Evolutionary conservation across 169 alveolate species (phyloP).

Genomic region (Plasmodium cynomolgi): DNA sequence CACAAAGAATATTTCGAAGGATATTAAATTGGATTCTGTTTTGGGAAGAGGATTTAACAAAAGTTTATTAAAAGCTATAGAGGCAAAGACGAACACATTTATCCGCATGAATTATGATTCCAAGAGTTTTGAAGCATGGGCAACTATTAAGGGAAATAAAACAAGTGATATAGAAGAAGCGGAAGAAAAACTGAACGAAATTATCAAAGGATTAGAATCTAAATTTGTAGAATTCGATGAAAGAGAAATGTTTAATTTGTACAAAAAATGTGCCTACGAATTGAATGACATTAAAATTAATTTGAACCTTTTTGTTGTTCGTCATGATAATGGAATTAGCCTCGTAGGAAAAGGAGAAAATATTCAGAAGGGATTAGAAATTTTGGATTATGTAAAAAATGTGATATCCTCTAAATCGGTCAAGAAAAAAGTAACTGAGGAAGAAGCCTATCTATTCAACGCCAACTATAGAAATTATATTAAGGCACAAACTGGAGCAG

Average conservation of each 20-base stretch:
- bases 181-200: constrained; percentile 45
- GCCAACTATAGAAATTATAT: constrained; percentile 50
- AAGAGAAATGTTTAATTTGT: constrained; percentile 44
- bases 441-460: constrained; percentile 54
- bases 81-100: constrained; percentile 32
- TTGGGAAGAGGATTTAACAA: constrained; percentile 62
- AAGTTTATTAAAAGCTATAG: constrained; percentile 42
- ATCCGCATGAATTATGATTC: constrained; percentile 62
- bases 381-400: constrained; percentile 50
- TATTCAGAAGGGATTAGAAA: constrained; percentile 43
- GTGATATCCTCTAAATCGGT: constrained; percentile 32
- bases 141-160: constrained; percentile 54
- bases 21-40: constrained; percentile 41
- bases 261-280: constrained; percentile 59
- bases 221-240: constrained; percentile 44
- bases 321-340: constrained; percentile 64
- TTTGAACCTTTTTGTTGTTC: constrained; percentile 40
- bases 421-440: constrained; percentile 57
- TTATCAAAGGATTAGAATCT: constrained; percentile 13
- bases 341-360: constrained; percentile 47
- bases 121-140: constrained; percentile 49
- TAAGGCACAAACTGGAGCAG: constrained; percentile 63
- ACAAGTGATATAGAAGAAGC: constrained; percentile 54
- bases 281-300: constrained; percentile 59
- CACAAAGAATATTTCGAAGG: constrained; percentile 26